Evolutionary conservation across 768 basidiomycete species (phyloP).

Genomic region (Termitomyces sp.): DNA sequence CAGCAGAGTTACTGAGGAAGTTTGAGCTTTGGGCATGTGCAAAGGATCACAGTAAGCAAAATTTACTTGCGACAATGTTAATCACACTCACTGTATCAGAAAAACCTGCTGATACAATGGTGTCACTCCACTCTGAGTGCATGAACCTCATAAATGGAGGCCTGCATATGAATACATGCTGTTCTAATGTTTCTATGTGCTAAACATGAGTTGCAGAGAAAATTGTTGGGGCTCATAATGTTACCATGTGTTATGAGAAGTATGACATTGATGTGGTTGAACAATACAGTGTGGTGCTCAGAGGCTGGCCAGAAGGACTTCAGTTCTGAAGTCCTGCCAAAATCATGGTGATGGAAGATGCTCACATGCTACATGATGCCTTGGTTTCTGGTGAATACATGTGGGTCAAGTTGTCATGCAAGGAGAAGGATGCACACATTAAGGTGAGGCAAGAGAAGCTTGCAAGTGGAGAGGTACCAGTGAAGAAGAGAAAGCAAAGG

Average conservation of each 20-base stretch:
- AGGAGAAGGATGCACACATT: background rate
- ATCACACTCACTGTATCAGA: background rate
- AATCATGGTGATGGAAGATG: background rate
- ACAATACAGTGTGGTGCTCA: no score
- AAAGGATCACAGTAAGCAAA: no score
- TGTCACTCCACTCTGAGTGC: background rate
- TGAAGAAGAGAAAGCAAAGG: background rate
- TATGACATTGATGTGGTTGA: no score
- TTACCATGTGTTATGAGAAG: no score
- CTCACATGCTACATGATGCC: background rate
- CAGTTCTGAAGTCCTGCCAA: no score
- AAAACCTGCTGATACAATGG: background rate
- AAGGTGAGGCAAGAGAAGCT: background rate
- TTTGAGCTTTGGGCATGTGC: no score
- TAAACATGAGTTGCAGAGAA: background rate
- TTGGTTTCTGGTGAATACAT: background rate
- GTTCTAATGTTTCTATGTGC: background rate
- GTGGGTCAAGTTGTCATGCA: background rate
- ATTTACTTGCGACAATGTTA: background rate
- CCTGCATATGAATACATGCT: background rate
- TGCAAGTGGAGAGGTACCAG: background rate
- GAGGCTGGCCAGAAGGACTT: no score
- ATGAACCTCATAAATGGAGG: background rate
- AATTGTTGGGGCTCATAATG: no score
- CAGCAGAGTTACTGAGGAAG: background rate